Evolutionary conservation across 202 grass and related monocot species (phyloP).

Genomic region (Elaeis oleifera): DNA sequence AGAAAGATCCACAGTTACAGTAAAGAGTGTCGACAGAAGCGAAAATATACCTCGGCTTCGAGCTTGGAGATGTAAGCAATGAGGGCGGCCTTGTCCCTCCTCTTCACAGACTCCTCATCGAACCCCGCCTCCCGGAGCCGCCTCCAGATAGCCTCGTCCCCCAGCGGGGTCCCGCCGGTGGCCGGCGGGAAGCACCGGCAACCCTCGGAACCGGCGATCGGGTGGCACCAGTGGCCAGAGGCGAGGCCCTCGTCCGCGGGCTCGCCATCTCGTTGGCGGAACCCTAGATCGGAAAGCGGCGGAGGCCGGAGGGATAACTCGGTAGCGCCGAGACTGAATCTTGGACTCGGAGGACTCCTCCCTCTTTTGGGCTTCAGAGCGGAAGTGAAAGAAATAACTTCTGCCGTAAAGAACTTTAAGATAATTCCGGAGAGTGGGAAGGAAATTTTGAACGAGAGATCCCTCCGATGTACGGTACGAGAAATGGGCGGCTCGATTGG

Average conservation of each 20-base stretch:
- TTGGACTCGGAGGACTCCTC: too few species aligned
- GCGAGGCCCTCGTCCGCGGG: slow-evolving; percentile 30
- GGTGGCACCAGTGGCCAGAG: neutral
- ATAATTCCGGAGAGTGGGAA: too few species aligned
- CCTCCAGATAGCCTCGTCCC: slow-evolving; percentile 80
- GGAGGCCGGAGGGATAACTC: slow-evolving; percentile 1
- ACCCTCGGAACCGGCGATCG: neutral
- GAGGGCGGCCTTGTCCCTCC: slow-evolving; percentile 63
- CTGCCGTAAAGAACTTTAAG: too few species aligned
- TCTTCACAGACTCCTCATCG: slow-evolving; percentile 70
- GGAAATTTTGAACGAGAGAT: too few species aligned
- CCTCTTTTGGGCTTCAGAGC: too few species aligned
- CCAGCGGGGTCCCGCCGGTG: slow-evolving; percentile 3
- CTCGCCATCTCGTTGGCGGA: slow-evolving; percentile 45
- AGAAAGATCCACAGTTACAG: too few species aligned
- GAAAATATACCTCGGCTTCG: slow-evolving; percentile 53
- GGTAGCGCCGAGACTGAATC: too few species aligned
- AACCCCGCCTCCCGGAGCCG: slow-evolving; percentile 64
- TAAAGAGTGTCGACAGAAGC: neutral
- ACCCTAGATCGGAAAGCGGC: slow-evolving; percentile 56
- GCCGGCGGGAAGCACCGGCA: neutral
- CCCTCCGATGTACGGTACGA: too few species aligned
- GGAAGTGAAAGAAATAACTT: too few species aligned
- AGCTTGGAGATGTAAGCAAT: slow-evolving; percentile 61
- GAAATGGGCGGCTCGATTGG: too few species aligned